Evolutionary conservation across 495 filamentous ascomycete species (phyloP).

Genomic region (Darksidea phi): DNA sequence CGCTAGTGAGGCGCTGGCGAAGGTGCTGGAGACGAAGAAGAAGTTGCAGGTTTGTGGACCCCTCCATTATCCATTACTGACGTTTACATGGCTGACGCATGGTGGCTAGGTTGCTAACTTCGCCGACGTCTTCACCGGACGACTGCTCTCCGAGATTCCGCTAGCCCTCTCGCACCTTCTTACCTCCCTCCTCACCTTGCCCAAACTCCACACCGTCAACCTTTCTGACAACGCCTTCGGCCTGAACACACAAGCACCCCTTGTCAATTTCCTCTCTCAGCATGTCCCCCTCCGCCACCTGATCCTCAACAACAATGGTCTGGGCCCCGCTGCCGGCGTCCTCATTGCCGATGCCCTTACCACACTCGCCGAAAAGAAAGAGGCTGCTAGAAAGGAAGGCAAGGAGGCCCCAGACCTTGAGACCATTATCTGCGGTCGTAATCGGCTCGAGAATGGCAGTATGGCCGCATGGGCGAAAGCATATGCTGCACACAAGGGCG

Average conservation of each 20-base stretch:
- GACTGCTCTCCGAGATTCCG: conserved; percentile 90
- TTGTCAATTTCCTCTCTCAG: conserved; percentile 71
- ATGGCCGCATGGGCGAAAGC: conserved; percentile 93
- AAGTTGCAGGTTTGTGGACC: conserved; percentile 60
- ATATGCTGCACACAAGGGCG: conserved; percentile 70
- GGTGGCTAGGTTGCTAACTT: conserved; percentile 69
- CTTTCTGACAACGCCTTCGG: conserved; percentile 98
- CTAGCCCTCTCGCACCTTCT: conserved; percentile 81
- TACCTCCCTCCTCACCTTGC: conserved; percentile 76
- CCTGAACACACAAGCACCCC: conserved; percentile 67
- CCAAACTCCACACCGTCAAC: conserved; percentile 84
- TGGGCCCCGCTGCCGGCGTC: conserved; percentile 84
- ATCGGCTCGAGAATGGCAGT: conserved; percentile 89
- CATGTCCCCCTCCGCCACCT: conserved; percentile 88
- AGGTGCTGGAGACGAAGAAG: conserved; percentile 76
- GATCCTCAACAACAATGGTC: conserved; percentile 96
- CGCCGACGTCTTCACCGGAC: conserved; percentile 95
- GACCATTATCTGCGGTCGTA: conserved; percentile 93
- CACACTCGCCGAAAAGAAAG: conserved; percentile 78
- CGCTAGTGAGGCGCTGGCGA: conserved; percentile 78
- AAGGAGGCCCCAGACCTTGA: conserved; percentile 69
- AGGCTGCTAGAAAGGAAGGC: conserved; percentile 61
- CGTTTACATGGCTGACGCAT: background rate
- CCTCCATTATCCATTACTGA: background rate
- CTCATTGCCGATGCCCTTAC: conserved; percentile 76